Evolutionary conservation across 768 basidiomycete genomes (phyloP), one percentile per base, ranked within the genome.

Genomic region (Albatrellus ellisii): DNA sequence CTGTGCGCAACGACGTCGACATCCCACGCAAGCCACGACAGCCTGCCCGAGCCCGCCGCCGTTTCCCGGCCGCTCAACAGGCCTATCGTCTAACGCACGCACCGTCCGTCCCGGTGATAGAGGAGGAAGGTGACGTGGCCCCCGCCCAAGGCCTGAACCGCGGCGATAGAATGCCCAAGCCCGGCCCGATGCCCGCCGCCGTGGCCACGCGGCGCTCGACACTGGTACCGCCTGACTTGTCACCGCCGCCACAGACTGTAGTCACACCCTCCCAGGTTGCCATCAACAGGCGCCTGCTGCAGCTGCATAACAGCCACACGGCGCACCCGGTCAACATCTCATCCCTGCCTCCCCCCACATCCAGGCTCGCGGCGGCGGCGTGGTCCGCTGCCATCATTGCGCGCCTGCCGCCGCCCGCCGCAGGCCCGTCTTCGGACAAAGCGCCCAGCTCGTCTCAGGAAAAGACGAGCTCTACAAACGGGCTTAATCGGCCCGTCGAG

Each of bases 51-150:
- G 70, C 59, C 32, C 70, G 68, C 46, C 71, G 70, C 43, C 72
- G 70, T 22, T 52, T 59, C 17, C 52, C 59, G 28, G 63, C n/a
- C n/a, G 20, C 72, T 14, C 73, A 72, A 1, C 68, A 69, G 41
- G 58, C 62, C 20, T 66, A 66, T 48, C 73, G 78, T 29, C 65
- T 82, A 41, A 70, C 78, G 15, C 72, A 75, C 38, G 62, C 73
- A 29, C 82, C 79, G 7, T 77, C 69, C 40, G 55, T 83, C 27
- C 79, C 80, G 0, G 76, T 71, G 12, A 82, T 83, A 41, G 52
- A 62, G 22, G 80, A 83, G 53, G 81, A 82, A 33, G 77, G 79
- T 1, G 81, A 84, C 53, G 56, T 47, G 14, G 56, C 56, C 17
- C 68, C 68, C 17, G 67, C 41, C 50, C 62, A 12, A 59, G 60